phyloP scores from a whole-genome alignment of 306 rosid genomes.

The Fagus sylvatica region DNA sequence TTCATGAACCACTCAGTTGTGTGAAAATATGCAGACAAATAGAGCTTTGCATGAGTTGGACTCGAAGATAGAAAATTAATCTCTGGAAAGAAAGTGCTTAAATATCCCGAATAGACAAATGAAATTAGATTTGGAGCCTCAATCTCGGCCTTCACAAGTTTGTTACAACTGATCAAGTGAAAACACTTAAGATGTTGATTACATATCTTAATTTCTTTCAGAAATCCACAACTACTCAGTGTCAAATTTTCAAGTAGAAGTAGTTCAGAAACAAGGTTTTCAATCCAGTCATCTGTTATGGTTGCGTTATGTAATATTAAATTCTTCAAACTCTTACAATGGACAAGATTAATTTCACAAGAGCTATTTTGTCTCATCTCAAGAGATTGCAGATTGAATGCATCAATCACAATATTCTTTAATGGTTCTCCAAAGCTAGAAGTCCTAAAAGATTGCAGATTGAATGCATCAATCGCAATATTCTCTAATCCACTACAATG shows the following conservation, averaged over 20 bases:
- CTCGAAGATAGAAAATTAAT: neutral
- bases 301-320: neutral
- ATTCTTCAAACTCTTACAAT: neutral
- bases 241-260: neutral
- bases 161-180: neutral
- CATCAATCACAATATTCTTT: neutral
- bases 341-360: neutral
- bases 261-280: neutral
- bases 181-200: neutral
- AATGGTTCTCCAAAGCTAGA: neutral
- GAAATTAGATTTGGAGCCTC: conserved; percentile 5
- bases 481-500: neutral
- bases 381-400: neutral
- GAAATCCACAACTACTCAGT: neutral
- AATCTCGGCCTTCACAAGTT: neutral
- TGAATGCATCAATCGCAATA: neutral
- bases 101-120: neutral
- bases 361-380: too few species aligned
- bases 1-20: neutral
- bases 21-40: neutral
- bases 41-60: neutral
- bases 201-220: neutral
- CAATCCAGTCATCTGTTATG: neutral
- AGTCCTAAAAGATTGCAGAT: neutral
- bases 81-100: too few species aligned